Evolutionary conservation across 805 yeast species (phyloP), one percentile per base, ranked within the genome.

Genomic region (Cyberlindnera maritima): DNA sequence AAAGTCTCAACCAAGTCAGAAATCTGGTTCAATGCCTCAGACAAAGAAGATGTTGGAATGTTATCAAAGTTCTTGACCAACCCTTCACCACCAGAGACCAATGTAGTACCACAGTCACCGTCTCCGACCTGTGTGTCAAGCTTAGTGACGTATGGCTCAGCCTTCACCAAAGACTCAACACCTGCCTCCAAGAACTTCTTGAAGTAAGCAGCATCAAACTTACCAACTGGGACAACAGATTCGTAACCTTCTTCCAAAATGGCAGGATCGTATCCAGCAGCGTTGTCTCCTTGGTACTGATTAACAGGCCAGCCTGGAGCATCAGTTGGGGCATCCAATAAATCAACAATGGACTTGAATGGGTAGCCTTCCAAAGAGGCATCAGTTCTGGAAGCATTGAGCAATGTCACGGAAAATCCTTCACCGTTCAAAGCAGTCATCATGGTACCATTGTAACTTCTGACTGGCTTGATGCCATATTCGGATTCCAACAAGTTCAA

Each of bases 21-120:
- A 41, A 91, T 75, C 54, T 79, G 79, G n/a, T 82, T 72, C 38
- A 88, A 64, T 1, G 86, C 79, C 43, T 80, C 73, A n/a, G 77
- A 73, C 18, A 77, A 61, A 8, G 73, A 69, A 3, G 62, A 52
- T 23, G 66, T 63, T 26, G 74, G 68, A 25, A 77, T 57, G 9
- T 65, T 56, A 10, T 72, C 68, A 39, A 88, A 67, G 18, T 80
- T 79, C 11, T 74, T 68, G 37, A 80, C 65, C 36, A 91, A 77
- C 1, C 87, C 90, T 46, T 82, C 75, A 25, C 90, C 94, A 34
- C 97, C 98, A 20, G 80, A 76, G 13, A 82, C 88, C 50, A 91
- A 69, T 1, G 97, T 91, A 58, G 88, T 94, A 35, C 98, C 98
- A 68, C 97, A 91, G 63, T 91, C 98, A 57, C 98, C 98, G 64